Percentiles rank a stretch among this genome's conserved stretches.
Evolutionary conservation across 805 yeast genomes (phyloP).

Genomic region (Lipomyces japonicus): DNA sequence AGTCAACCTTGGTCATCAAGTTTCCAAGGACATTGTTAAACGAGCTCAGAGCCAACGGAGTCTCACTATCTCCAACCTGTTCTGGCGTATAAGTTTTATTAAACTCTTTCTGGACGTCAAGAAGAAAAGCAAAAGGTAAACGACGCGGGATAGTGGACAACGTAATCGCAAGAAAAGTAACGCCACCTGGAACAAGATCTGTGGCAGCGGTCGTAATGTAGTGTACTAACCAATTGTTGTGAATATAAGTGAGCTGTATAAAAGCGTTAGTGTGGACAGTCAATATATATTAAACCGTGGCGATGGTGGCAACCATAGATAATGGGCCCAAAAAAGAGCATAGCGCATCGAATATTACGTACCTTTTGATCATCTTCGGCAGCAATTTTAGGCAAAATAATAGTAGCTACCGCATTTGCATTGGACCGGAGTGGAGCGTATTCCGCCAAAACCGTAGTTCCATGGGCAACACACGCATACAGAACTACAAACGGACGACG

Average conservation of each 20-base stretch:
- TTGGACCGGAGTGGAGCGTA: slow-evolving; percentile 52
- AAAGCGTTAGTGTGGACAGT: background rate
- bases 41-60: slow-evolving; percentile 21
- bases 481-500: slow-evolving; percentile 17
- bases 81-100: slow-evolving; percentile 18
- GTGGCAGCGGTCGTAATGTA: slow-evolving; percentile 33
- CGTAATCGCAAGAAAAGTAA: slow-evolving; percentile 34
- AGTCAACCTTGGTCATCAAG: slow-evolving; percentile 20
- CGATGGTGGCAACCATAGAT: background rate
- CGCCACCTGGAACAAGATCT: slow-evolving; percentile 31
- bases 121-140: slow-evolving; percentile 30
- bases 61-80: slow-evolving; percentile 23
- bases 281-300: background rate
- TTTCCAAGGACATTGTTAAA: slow-evolving; percentile 22
- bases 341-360: background rate
- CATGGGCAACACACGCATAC: slow-evolving; percentile 31
- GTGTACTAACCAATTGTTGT: slow-evolving; percentile 35
- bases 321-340: background rate
- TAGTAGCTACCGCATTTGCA: slow-evolving; percentile 39
- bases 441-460: slow-evolving; percentile 48
- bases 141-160: slow-evolving; percentile 31
- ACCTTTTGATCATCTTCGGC: slow-evolving; percentile 34
- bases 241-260: slow-evolving; percentile 33
- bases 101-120: slow-evolving; percentile 29
- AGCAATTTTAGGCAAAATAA: slow-evolving; percentile 28